phyloP scores from a whole-genome alignment of 2,329 filamentous ascomycete species.

The Colletotrichum sojae region DNA sequence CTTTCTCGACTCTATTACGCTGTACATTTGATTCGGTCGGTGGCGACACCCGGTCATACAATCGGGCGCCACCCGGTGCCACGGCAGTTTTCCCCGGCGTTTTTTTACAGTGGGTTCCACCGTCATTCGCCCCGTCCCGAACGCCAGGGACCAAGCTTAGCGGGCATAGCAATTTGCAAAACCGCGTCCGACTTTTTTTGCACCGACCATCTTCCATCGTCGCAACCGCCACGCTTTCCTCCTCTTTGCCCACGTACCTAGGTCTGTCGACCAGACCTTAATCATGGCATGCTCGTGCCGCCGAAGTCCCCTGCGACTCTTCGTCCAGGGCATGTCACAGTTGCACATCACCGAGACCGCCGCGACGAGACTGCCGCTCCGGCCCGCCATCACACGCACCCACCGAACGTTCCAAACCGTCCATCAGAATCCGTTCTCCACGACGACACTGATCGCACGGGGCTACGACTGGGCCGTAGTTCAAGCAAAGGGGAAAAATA shows the following conservation, averaged over 20 bases:
- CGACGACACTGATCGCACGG: not conserved
- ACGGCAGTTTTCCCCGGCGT: slow-evolving; percentile 19
- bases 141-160: too few relatives aligned
- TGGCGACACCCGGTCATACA: slow-evolving; percentile 3
- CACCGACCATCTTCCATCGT: not conserved
- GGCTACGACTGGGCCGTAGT: not conserved
- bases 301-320: slow-evolving; percentile 60
- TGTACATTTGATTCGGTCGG: not conserved
- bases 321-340: slow-evolving; percentile 62
- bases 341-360: slow-evolving; percentile 49
- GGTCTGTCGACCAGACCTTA: not conserved
- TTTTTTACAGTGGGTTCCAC: slow-evolving; percentile 1
- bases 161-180: too few relatives aligned
- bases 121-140: slow-evolving; percentile 27
- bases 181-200: slow-evolving; percentile 1
- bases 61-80: slow-evolving; percentile 4
- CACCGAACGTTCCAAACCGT: not conserved
- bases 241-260: not conserved
- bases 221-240: not conserved
- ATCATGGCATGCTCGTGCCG: slow-evolving; percentile 65
- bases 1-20: not conserved
- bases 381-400: not conserved
- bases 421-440: slow-evolving; percentile 20
- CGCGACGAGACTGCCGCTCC: slow-evolving; percentile 23
- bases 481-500: not conserved